Evolutionary conservation across 1,284 basidiomycete genomes (phyloP).

Genomic region (Apiotrichum montevideense): DNA sequence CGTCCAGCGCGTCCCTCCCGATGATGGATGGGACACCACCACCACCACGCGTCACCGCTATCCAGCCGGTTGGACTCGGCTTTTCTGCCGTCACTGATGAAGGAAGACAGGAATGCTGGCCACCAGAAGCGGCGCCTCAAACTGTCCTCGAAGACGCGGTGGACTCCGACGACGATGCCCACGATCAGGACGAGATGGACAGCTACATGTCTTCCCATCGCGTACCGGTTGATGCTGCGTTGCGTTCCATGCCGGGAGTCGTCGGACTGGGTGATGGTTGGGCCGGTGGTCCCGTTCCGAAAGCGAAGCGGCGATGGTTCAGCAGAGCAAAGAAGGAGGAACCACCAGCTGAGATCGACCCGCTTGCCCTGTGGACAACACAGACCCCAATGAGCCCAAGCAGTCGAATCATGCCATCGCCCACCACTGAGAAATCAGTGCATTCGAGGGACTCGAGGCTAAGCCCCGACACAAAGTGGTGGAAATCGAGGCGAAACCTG

Average conservation of each 20-base stretch:
- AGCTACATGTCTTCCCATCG: slow-evolving; percentile 14
- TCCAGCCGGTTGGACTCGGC: slow-evolving; percentile 4
- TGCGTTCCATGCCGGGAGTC: slow-evolving; percentile 35
- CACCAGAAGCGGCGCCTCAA: neutral
- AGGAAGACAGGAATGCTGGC: neutral
- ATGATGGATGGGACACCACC: slow-evolving; percentile 9
- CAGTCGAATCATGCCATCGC: neutral
- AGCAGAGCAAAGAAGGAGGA: slow-evolving; percentile 3
- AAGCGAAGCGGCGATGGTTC: slow-evolving; percentile 12
- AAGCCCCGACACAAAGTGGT: slow-evolving; percentile 14
- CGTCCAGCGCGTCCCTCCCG: slow-evolving; percentile 12
- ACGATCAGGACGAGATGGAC: slow-evolving; percentile 17
- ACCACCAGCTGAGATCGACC: slow-evolving; percentile 8
- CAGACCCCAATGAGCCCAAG: neutral
- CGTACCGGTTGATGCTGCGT: slow-evolving; percentile 18
- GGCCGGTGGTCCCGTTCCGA: slow-evolving; percentile 24
- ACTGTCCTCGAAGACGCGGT: neutral
- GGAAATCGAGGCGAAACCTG: slow-evolving; percentile 14
- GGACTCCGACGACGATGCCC: slow-evolving; percentile 4
- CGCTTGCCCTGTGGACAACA: slow-evolving; percentile 11
- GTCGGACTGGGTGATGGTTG: slow-evolving; percentile 39
- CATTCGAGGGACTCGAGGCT: no score
- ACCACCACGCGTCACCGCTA: neutral
- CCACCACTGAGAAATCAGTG: neutral
- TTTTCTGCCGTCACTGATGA: slow-evolving; percentile 2